Evolutionary conservation across 1,284 basidiomycete species (phyloP).

Genomic region (Heterobasidion irregulare): DNA sequence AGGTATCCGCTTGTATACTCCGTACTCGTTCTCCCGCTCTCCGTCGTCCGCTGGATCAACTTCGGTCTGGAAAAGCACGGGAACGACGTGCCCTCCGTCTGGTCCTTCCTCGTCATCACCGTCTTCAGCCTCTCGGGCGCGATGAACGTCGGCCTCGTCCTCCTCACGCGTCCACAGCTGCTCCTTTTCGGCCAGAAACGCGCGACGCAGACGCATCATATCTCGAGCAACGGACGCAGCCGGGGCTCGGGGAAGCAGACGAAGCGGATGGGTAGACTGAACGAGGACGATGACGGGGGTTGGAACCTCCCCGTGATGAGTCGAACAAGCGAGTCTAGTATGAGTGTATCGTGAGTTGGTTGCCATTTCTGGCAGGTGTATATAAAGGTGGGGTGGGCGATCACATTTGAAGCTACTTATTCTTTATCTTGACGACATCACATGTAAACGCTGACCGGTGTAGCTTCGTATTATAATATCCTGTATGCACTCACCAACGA

Average conservation of each 20-base stretch:
- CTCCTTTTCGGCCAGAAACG: constrained; percentile 7
- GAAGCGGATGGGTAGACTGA: neutral
- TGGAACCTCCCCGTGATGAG: neutral
- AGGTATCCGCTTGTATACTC: constrained; percentile 34
- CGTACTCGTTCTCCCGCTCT: constrained; percentile 5
- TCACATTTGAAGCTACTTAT: no score
- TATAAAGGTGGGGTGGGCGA: no score
- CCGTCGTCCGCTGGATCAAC: constrained; percentile 32
- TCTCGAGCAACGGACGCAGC: neutral
- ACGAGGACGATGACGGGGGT: neutral
- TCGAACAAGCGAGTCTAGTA: no score
- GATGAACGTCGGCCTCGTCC: constrained; percentile 38
- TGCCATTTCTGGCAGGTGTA: no score
- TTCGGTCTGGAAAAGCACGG: constrained; percentile 20
- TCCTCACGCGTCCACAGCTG: constrained; percentile 29
- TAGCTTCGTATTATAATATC: no score
- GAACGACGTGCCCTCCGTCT: constrained; percentile 26
- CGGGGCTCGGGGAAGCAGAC: neutral
- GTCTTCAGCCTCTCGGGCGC: constrained; percentile 40
- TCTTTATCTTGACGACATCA: no score
- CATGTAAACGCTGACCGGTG: no score
- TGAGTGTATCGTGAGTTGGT: no score
- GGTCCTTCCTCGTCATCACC: constrained; percentile 33
- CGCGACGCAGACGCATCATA: neutral
- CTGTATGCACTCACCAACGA: no score